Base-by-base conservation (phyloP, 305 asterid genomes). In the Withania somnifera region DNA sequence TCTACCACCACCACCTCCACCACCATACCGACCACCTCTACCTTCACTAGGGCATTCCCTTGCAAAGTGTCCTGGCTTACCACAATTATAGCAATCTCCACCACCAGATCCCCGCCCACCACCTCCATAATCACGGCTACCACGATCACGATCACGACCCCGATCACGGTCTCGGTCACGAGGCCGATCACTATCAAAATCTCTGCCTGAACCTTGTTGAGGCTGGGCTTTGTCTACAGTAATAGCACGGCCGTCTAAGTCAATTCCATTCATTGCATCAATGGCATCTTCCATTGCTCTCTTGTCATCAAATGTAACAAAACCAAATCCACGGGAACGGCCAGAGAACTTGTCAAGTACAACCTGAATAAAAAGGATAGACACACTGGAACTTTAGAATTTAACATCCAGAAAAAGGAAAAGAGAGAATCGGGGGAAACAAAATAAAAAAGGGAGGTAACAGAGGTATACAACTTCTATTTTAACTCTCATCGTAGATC, bases 51-150 rank as follows among this genome's bases (percentile, higher is more conserved):
- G 98, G 76, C 98, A 95, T 83, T 95, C 98, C 77, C 98, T 88
- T 75, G 97, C 97, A 83, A 93, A 93, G 86, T 93, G 98, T n/a
- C 97, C 98, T 2, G 97, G 98, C 84, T 95, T 95, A 64, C 98
- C 98, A 89, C 98, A 93, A 82, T 88, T 93, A 83, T 85, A 95
- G 85, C 97, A 95, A 57, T 93, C 98, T 11, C 95, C 94, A 28
- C 94, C 92, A 26, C 97, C 97, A 19, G 93, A 87, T 14, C 97
- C 97, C 28, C 93, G 91, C 28, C 92, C 93, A 60, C 92, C 93
- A 60, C 97, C 97, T 13, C 93, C 87, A 82, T 90, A 88, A 80
- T 87, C 89, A 87, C 91, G 93, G 52, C 92, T 87, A 77, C 88
- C 88, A 3, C 89, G 83, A 51, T 85, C 95, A 17, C 95, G 82